phyloP scores from a whole-genome alignment of 441 rosid species.

The Francoa sonchifolia region DNA sequence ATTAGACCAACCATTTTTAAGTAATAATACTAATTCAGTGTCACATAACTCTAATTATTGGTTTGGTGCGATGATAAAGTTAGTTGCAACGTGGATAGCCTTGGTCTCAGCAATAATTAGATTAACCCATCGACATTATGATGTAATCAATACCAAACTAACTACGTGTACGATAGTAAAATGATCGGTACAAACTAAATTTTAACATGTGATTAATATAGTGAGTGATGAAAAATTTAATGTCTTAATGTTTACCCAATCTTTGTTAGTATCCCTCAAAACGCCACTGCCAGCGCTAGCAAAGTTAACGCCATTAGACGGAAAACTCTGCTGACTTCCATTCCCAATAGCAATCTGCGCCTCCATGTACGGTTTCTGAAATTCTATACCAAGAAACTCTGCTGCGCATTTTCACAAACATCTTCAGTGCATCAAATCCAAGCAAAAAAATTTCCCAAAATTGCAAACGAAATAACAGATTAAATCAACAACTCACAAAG shows the following conservation, averaged over 20 bases:
- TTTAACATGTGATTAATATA: not conserved
- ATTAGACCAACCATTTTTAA: no score
- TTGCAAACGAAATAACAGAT: not conserved
- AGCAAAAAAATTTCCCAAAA: not conserved
- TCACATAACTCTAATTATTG: no score
- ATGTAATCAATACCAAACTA: no score
- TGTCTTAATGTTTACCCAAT: slow-evolving; percentile 21
- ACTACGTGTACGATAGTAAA: no score
- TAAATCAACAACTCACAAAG: slow-evolving; percentile 19
- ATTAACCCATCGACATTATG: no score
- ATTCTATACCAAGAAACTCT: slow-evolving; percentile 32
- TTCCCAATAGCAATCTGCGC: slow-evolving; percentile 21
- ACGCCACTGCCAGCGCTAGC: slow-evolving; percentile 67
- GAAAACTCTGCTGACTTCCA: slow-evolving; percentile 26
- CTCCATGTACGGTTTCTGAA: slow-evolving; percentile 42
- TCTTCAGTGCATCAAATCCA: no score
- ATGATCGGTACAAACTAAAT: not conserved
- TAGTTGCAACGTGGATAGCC: no score
- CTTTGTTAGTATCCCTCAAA: slow-evolving; percentile 31
- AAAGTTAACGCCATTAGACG: slow-evolving; percentile 56
- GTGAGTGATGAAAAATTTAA: not conserved
- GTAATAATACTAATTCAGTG: no score
- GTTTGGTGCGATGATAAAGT: no score
- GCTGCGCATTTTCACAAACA: slow-evolving; percentile 20
- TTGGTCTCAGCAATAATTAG: no score